Evolutionary conservation across 306 rosid species (phyloP).

Genomic region (Lathyrus sativus): DNA sequence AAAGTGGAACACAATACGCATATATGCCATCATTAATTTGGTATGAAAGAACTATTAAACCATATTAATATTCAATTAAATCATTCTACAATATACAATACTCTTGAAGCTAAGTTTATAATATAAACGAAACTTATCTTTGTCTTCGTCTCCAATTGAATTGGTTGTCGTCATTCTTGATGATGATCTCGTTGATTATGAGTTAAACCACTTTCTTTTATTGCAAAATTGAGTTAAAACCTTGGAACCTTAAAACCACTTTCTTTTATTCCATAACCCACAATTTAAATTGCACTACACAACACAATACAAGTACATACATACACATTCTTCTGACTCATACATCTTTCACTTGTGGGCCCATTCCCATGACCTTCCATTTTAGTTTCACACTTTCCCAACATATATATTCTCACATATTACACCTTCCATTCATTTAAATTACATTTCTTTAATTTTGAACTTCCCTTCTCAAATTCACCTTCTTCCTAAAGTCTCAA

Average conservation of each 20-base stretch:
- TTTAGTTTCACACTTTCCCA: conserved; percentile 42
- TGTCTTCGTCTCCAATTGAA: too few relatives aligned
- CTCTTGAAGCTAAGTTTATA: too few relatives aligned
- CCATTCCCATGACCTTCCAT: conserved; percentile 40
- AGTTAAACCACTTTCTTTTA: neutral
- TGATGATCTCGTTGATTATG: too few relatives aligned
- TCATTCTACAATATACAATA: too few relatives aligned
- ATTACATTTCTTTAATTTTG: conserved; percentile 7
- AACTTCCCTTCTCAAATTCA: conserved; percentile 25
- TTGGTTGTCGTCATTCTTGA: too few relatives aligned
- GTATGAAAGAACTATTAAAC: too few relatives aligned
- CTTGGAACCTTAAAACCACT: neutral
- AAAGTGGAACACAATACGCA: too few relatives aligned
- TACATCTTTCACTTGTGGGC: conserved; percentile 37
- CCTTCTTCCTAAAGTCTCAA: neutral
- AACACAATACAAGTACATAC: neutral
- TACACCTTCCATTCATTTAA: conserved; percentile 18
- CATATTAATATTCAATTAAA: too few relatives aligned
- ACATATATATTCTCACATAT: conserved; percentile 43
- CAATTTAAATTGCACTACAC: conserved; percentile 6
- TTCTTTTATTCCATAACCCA: neutral
- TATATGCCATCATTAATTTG: too few relatives aligned
- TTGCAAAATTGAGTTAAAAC: conserved; percentile 4
- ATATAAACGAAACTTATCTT: too few relatives aligned
- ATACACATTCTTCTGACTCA: conserved; percentile 24